Percentiles rank a stretch among this genome's conserved stretches.
These are phyloP conservation scores for Wickerhamiella occidentalis DNA, from an alignment of 805 yeast genomes.

Conservation along the genomic window DNA sequence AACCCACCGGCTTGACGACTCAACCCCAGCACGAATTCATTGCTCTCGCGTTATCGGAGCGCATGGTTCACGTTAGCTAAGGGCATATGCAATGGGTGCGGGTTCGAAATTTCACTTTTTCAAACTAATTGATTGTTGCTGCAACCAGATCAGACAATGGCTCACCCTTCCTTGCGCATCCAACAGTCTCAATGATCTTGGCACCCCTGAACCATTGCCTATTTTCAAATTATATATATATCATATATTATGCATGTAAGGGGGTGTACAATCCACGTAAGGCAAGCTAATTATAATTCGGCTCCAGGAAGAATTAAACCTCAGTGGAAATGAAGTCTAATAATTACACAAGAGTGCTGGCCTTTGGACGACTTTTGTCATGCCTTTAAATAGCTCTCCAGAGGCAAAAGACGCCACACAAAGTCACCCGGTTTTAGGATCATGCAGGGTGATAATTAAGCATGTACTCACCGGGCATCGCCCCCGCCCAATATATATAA, in stretches of 20 bases:
- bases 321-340: too few relatives aligned
- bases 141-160: neutral
- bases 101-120: neutral
- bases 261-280: neutral
- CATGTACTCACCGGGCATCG: conserved; percentile 1
- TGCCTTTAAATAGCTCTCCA: neutral
- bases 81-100: conserved; percentile 4
- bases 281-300: neutral
- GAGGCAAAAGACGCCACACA: neutral
- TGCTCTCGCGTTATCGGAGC: conserved; percentile 3
- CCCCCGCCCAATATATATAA: neutral
- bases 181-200: neutral
- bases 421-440: neutral
- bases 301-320: neutral
- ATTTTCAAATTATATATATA: neutral
- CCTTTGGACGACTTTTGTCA: neutral
- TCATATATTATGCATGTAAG: conserved; percentile 1
- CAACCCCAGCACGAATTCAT: neutral
- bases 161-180: neutral
- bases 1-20: neutral
- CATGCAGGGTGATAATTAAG: conserved; percentile 9
- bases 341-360: too few relatives aligned
- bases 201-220: neutral
- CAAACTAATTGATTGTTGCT: neutral
- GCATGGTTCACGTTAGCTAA: conserved; percentile 4